Evolutionary conservation across 106 monocot genomes (phyloP).

Genomic region (Acorus calamus): DNA sequence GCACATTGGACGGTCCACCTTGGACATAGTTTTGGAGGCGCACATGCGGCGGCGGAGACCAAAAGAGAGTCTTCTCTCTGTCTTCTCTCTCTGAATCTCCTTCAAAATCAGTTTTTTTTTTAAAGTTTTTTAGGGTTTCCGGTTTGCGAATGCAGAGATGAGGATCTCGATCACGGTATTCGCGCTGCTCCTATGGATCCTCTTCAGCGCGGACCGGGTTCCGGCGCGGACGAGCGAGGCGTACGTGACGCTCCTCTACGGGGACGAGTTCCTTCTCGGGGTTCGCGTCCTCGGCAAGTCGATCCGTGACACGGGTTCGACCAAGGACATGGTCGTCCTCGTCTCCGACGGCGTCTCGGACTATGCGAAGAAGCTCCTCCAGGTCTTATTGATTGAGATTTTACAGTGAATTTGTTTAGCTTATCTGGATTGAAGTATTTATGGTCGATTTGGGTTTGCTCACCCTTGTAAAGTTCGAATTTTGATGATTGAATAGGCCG

Average conservation of each 20-base stretch:
- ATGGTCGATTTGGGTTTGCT: neutral
- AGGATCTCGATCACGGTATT: too few species aligned
- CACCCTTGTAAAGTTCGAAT: constrained; percentile 4
- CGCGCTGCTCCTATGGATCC: too few species aligned
- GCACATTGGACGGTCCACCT: too few species aligned
- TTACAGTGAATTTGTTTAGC: neutral
- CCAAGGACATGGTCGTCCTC: constrained; percentile 65
- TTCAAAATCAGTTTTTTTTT: too few species aligned
- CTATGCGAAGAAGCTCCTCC: constrained; percentile 53
- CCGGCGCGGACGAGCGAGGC: constrained; percentile 39
- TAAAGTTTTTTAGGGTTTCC: too few species aligned
- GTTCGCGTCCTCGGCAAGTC: constrained; percentile 91
- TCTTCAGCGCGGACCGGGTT: too few species aligned
- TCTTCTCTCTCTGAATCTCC: too few species aligned
- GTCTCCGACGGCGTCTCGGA: constrained; percentile 86
- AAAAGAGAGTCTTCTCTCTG: too few species aligned
- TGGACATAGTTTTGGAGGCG: too few species aligned
- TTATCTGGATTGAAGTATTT: neutral
- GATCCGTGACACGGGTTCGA: constrained; percentile 66
- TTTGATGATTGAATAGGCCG: constrained; percentile 48
- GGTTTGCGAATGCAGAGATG: too few species aligned
- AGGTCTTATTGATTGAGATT: constrained; percentile 17
- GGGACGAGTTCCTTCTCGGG: constrained; percentile 83
- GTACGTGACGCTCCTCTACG: constrained; percentile 75
- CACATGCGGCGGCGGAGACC: too few species aligned